These are phyloP conservation scores for Cercospora sp. DNA, from an alignment of 2,329 filamentous ascomycete species.

Conservation along the genomic window DNA sequence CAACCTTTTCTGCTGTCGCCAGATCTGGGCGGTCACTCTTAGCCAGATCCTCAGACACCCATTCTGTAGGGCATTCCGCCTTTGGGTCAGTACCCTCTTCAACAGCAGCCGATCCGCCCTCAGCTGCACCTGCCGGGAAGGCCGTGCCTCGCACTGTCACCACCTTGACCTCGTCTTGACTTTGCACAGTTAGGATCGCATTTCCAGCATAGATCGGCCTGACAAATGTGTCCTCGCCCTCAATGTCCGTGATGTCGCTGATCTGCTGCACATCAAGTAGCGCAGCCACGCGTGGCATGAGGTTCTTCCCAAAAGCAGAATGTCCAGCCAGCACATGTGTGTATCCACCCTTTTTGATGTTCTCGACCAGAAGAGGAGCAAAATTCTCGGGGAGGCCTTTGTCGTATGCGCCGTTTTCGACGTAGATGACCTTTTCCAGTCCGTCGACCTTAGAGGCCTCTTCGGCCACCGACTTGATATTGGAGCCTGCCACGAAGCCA, in stretches of 20 bases:
- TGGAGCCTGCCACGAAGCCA: slow-evolving; percentile 81
- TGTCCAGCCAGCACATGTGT: slow-evolving; percentile 89
- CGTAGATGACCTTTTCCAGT: slow-evolving; percentile 83
- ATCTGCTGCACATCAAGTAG: slow-evolving; percentile 90
- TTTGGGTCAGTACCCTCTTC: slow-evolving; percentile 86
- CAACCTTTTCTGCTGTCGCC: slow-evolving; percentile 81
- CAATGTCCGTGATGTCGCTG: slow-evolving; percentile 83
- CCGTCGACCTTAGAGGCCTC: slow-evolving; percentile 87
- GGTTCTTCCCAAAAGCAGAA: slow-evolving; percentile 93
- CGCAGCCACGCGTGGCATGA: slow-evolving; percentile 88
- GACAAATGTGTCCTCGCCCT: slow-evolving; percentile 91
- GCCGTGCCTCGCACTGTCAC: slow-evolving; percentile 92
- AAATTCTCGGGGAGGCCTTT: slow-evolving; percentile 93
- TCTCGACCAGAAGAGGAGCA: slow-evolving; percentile 89
- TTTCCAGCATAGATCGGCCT: slow-evolving; percentile 98
- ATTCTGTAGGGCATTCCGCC: slow-evolving; percentile 70
- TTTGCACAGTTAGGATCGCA: slow-evolving; percentile 93
- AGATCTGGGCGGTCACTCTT: slow-evolving; percentile 94
- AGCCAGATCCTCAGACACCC: slow-evolving; percentile 89
- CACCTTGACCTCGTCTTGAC: slow-evolving; percentile 78
- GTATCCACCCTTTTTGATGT: slow-evolving; percentile 93
- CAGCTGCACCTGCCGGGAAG: slow-evolving; percentile 72
- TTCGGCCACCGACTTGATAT: slow-evolving; percentile 72
- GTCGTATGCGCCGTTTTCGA: slow-evolving; percentile 89
- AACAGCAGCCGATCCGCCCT: slow-evolving; percentile 71